Base-by-base conservation (phyloP, 2,329 filamentous ascomycete species). In the Onygenales sp. region DNA sequence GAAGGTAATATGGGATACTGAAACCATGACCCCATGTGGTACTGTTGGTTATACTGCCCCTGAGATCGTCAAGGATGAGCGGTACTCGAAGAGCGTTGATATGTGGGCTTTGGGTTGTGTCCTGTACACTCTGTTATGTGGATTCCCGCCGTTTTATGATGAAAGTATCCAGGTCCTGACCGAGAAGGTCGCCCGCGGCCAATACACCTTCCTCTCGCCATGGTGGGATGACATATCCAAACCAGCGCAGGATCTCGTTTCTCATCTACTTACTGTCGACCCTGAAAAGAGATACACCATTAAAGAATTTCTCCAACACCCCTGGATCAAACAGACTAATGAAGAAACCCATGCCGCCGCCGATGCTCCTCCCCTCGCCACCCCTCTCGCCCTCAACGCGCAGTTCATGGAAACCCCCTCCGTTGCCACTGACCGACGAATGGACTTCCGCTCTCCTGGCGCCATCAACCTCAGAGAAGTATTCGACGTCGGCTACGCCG, bases 211-310 rank as follows among this genome's bases (percentile, higher is more conserved):
- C 75, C 75, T 98, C 43, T 97, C 92, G 2, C 93, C 93, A 0
- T 98, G 93, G 93, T 98, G 93, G 93, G 93, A 98, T 61, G 91
- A 96, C 55, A 97, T 98, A 57, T 96, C 92, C 56, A 90, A 93
- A 68, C 85, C 89, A 3, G 93, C 93, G 0, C 89, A 97, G 69
- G 92, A 98, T 63, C 77, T 98, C 8, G 92, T 98, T 54, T 89
- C 87, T 4, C 93, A 98, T 69, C 81, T 98, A 0, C 75, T 98
- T 57, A 94, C 89, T 0, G 93, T 98, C 56, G 90, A 98, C 61
- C 93, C 93, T 0, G 89, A 95, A 57, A 92, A 95, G 77, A 85
- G 93, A 14, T 98, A 89, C 71, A 91, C 89, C 2, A 98, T 98
- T 66, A 83, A 81, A 55, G 85, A 97, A 65, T 98, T 98, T 73